Evolutionary conservation across 2,329 filamentous ascomycete species (phyloP), one percentile per base, ranked within the genome.

Genomic region (Fragosphaeria purpurea): DNA sequence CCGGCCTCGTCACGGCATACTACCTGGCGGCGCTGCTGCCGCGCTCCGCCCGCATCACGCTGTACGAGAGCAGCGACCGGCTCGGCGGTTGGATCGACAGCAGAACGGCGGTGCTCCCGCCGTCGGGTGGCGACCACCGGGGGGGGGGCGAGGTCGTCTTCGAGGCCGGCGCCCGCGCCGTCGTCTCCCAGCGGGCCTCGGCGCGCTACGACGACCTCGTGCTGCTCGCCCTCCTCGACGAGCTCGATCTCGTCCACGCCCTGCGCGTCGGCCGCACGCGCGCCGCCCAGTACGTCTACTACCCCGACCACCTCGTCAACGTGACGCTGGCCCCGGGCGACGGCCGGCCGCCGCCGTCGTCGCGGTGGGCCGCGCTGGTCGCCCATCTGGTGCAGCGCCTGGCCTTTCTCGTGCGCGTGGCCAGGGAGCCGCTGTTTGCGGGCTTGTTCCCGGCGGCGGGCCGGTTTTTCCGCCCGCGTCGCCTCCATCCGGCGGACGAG

Each of bases 1-100:
- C 88, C 1, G 89, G 89, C 47, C 76, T 95, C 45, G 79, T 84
- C 38, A 76, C 82, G 40, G 88, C 88, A 34, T 88, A 87, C 70
- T 89, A 87, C 65, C 73, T 95, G 43, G 74, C 82, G 10, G 79
- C 79, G 57, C 72, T 82, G 59, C 75, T 86, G n/a, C 80, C 83
- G 4, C 53, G 65, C 44, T 75, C 80, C 37, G 74, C 80, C 32
- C 80, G 81, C 47, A 82, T 98, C 60, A 93, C 86, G 0, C 63
- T 98, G 8, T 95, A 88, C 65, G 93, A 98, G 65, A 76, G 77
- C 22, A 76, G 73, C 33, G 63, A 77, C 30, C 74, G 80, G 22
- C 65, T 91, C 1, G 93, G 93, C 42, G 93, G 93, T 44, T 97
- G 90, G 90, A 72, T 97, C 41, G 70, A 81, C 55, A 88, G 85